Percentiles rank a stretch among this genome's conserved stretches.
Conservation (phyloP, 306 rosid species). For the Senna siamea region DNA sequence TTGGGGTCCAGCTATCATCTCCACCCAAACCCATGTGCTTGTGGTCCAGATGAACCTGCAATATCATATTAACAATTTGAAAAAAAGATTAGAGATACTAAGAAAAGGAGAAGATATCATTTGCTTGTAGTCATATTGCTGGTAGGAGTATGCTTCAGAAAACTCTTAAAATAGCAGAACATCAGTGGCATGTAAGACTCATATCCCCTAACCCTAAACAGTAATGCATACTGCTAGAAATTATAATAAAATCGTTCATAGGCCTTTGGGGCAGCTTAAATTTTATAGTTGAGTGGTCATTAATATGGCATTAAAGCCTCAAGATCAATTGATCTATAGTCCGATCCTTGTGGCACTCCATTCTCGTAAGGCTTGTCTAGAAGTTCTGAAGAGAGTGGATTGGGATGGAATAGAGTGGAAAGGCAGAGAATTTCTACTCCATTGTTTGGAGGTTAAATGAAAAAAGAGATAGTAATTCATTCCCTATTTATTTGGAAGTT, state of each 20-base stretch:
- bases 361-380: too few species aligned
- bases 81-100: neutral
- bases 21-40: slow-evolving; percentile 96
- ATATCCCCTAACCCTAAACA: neutral
- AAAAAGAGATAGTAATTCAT: too few species aligned
- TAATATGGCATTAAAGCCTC: too few species aligned
- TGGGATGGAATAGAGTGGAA: too few species aligned
- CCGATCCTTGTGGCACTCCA: too few species aligned
- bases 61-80: slow-evolving; percentile 34
- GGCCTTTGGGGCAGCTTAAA: neutral
- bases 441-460: too few species aligned
- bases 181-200: slow-evolving; percentile 3
- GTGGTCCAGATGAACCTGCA: slow-evolving; percentile 92
- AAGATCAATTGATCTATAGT: too few species aligned
- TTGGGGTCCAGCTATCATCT: slow-evolving; percentile 96
- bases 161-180: neutral
- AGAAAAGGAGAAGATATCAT: slow-evolving; percentile 2
- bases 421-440: too few species aligned
- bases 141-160: neutral
- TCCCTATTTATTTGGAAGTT: too few species aligned
- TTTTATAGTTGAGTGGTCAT: too few species aligned
- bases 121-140: neutral
- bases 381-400: too few species aligned
- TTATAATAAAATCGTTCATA: too few species aligned
- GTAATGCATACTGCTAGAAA: neutral